phyloP scores from a whole-genome alignment of 805 yeast genomes.

The Candida vaughaniae region DNA sequence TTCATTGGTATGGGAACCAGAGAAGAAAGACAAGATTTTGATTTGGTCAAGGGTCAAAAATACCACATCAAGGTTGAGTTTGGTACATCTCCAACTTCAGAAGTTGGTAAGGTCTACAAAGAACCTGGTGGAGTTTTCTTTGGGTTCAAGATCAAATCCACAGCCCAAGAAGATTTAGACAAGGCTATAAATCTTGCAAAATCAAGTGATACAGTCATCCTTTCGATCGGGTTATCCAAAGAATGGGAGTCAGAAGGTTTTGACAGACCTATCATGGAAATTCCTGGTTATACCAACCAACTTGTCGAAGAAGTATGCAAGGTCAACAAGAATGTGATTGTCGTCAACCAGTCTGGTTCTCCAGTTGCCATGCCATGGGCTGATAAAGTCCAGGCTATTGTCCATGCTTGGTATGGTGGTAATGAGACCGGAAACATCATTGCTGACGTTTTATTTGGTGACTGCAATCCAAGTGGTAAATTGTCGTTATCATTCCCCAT shows the following conservation, averaged over 20 bases:
- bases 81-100: conserved; percentile 30
- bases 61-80: conserved; percentile 50
- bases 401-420: conserved; percentile 20
- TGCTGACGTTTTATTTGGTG: conserved; percentile 62
- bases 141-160: conserved; percentile 23
- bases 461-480: conserved; percentile 55
- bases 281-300: conserved; percentile 27
- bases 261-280: conserved; percentile 30
- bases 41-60: conserved; percentile 41
- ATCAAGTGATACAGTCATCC: conserved; percentile 26
- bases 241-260: conserved; percentile 37
- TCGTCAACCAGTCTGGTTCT: conserved; percentile 34
- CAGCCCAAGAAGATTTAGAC: conserved; percentile 23
- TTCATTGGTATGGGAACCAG: conserved; percentile 53
- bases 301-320: conserved; percentile 24
- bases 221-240: conserved; percentile 27
- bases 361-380: conserved; percentile 34
- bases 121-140: conserved; percentile 25
- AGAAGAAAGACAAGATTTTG: conserved; percentile 43
- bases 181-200: conserved; percentile 28
- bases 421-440: conserved; percentile 49
- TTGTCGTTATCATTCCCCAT: conserved; percentile 32
- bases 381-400: conserved; percentile 13
- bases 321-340: conserved; percentile 28
- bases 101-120: conserved; percentile 17